Conservation (phyloP, 2,329 filamentous ascomycete species). For the Cladorrhinum sp. region DNA sequence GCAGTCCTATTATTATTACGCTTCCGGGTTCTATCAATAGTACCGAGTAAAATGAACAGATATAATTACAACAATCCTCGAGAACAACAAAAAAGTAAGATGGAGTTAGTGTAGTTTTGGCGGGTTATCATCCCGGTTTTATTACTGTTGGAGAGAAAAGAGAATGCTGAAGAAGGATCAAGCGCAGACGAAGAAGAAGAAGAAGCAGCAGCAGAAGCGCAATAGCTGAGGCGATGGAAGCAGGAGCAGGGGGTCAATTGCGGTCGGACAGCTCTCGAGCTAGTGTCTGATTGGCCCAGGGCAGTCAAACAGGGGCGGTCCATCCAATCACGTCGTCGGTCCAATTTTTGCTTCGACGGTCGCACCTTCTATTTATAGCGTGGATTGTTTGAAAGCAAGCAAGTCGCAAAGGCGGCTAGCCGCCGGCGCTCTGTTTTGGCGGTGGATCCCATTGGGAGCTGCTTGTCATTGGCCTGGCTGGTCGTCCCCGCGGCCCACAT, state of each 20-base stretch:
- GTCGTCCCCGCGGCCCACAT: constrained; percentile 21
- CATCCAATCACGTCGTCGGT: constrained; percentile 16
- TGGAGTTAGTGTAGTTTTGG: background rate
- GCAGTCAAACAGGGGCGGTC: constrained; percentile 9
- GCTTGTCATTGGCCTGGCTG: constrained; percentile 17
- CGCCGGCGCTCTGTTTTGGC: constrained; percentile 21
- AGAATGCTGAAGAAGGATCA: background rate
- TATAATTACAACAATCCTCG: background rate
- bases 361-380: constrained; percentile 27
- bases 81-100: background rate
- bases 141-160: background rate
- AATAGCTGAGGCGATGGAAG: background rate
- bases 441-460: constrained; percentile 3
- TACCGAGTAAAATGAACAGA: background rate
- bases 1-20: constrained; percentile 1
- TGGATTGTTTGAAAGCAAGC: constrained; percentile 28
- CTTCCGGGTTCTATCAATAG: background rate
- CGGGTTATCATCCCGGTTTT: background rate
- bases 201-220: background rate
- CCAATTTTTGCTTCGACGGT: constrained; percentile 21
- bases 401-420: constrained; percentile 25
- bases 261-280: constrained; percentile 12
- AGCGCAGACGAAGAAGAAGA: constrained; percentile 7
- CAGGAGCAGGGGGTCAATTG: background rate
- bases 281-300: constrained; percentile 15